phyloP scores from a whole-genome alignment of 805 yeast genomes.

The Scheffersomyces stipitis region DNA sequence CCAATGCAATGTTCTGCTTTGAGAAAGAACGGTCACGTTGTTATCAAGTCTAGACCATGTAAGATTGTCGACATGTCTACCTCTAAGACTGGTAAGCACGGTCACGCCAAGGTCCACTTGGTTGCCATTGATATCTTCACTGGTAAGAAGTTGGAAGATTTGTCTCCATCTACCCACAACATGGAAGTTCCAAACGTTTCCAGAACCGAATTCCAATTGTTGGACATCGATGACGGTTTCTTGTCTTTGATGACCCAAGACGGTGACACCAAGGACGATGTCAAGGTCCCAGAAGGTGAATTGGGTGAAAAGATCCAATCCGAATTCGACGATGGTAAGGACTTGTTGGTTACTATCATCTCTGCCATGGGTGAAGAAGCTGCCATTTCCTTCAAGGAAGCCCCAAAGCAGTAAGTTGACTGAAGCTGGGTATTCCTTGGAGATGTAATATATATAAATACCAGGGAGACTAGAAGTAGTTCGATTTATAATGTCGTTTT shows the following conservation, averaged over 20 bases:
- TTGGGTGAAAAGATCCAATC: slow-evolving; percentile 89
- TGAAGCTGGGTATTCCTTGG: not conserved
- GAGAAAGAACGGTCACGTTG: slow-evolving; percentile 99
- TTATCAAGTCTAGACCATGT: slow-evolving; percentile 98
- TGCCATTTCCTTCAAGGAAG: slow-evolving; percentile 97
- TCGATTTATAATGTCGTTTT: no score
- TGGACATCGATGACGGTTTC: slow-evolving; percentile 98
- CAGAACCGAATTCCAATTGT: slow-evolving; percentile 95
- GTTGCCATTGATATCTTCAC: slow-evolving; percentile 99
- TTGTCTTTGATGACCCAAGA: slow-evolving; percentile 94
- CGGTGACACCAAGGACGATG: slow-evolving; percentile 99
- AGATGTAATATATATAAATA: no score
- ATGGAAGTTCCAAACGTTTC: slow-evolving; percentile 98
- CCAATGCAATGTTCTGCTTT: slow-evolving; percentile 99
- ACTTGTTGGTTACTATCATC: slow-evolving; percentile 92
- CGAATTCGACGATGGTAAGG: slow-evolving; percentile 98
- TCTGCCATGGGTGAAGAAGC: slow-evolving; percentile 99
- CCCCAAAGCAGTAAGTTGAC: slow-evolving; percentile 62
- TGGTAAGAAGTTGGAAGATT: slow-evolving; percentile 98
- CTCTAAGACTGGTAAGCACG: slow-evolving; percentile 99
- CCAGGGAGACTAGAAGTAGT: no score
- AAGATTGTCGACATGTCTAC: slow-evolving; percentile 99
- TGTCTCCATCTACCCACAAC: slow-evolving; percentile 99
- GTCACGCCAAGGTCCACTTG: slow-evolving; percentile 99
- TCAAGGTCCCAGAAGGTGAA: slow-evolving; percentile 97